These are phyloP conservation scores for Raffaelea albimanens DNA, from an alignment of 2,329 filamentous ascomycete genomes.

Conservation along the genomic window DNA sequence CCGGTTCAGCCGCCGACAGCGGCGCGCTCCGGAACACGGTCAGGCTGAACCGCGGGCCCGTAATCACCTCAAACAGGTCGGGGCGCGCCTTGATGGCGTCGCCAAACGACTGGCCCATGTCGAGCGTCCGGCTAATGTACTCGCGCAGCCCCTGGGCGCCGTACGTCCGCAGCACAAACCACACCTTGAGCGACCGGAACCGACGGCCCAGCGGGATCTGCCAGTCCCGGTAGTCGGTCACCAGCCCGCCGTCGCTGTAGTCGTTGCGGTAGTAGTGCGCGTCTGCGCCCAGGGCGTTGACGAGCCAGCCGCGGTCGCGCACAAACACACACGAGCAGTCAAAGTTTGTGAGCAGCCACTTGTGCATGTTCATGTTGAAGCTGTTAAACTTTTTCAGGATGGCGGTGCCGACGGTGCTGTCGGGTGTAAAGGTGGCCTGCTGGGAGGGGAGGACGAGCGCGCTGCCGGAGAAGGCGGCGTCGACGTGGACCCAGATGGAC, in stretches of 20 bases:
- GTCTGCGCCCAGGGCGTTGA: constrained; percentile 70
- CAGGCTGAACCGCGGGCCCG: constrained; percentile 66
- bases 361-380: constrained; percentile 95
- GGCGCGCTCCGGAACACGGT: constrained; percentile 60
- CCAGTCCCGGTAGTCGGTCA: constrained; percentile 96
- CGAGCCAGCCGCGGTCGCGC: constrained; percentile 65
- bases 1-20: constrained; percentile 18
- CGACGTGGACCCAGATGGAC: constrained; percentile 81
- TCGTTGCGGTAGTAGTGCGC: constrained; percentile 57
- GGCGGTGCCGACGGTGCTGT: constrained; percentile 24
- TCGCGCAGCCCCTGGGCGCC: constrained; percentile 61
- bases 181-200: constrained; percentile 85
- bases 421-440: constrained; percentile 29
- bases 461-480: constrained; percentile 85
- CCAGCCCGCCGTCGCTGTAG: constrained; percentile 70
- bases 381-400: constrained; percentile 67
- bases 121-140: constrained; percentile 62
- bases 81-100: constrained; percentile 41
- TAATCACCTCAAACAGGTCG: constrained; percentile 61
- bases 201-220: constrained; percentile 85
- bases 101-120: constrained; percentile 62
- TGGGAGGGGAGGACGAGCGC: constrained; percentile 76
- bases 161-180: constrained; percentile 84
- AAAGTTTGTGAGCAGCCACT: constrained; percentile 93
- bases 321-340: constrained; percentile 77